A percentile compares a stretch with the other conserved stretches of the same genome.
Conservation (phyloP, 768 basidiomycete species). For the Tricholoma matsutake region DNA sequence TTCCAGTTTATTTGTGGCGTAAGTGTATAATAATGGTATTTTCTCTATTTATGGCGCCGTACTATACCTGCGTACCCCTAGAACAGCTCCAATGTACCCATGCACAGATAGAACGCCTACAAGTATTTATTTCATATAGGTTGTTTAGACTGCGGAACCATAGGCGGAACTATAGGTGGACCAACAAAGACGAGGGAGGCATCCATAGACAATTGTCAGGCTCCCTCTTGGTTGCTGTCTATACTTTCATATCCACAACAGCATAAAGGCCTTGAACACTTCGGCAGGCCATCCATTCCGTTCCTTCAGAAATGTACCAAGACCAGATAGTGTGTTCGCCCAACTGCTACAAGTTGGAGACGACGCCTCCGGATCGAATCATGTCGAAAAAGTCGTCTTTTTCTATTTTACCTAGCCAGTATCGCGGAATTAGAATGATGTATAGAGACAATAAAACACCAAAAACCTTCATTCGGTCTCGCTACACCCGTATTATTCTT, state of each 20-base stretch:
- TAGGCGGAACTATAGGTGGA: no score
- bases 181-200: no score
- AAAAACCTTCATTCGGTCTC: slow-evolving; percentile 55
- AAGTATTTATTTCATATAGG: no score
- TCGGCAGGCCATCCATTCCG: background rate
- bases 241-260: background rate
- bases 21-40: no score
- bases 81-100: no score
- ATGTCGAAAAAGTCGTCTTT: slow-evolving; percentile 80
- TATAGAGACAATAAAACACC: slow-evolving; percentile 2
- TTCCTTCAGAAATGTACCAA: background rate
- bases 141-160: no score
- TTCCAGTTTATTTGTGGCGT: no score
- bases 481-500: slow-evolving; percentile 45
- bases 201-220: no score
- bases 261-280: background rate
- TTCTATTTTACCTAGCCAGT: slow-evolving; percentile 45
- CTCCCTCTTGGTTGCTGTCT: background rate
- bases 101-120: no score
- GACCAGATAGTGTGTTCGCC: background rate
- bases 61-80: no score
- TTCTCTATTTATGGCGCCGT: no score
- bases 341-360: slow-evolving; percentile 57
- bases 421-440: slow-evolving; percentile 8
- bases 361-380: slow-evolving; percentile 77